A percentile compares a stretch with the other conserved stretches of the same genome.
Evolutionary conservation across 2,329 filamentous ascomycete species (phyloP).

Genomic region (Talaromyces sp.): DNA sequence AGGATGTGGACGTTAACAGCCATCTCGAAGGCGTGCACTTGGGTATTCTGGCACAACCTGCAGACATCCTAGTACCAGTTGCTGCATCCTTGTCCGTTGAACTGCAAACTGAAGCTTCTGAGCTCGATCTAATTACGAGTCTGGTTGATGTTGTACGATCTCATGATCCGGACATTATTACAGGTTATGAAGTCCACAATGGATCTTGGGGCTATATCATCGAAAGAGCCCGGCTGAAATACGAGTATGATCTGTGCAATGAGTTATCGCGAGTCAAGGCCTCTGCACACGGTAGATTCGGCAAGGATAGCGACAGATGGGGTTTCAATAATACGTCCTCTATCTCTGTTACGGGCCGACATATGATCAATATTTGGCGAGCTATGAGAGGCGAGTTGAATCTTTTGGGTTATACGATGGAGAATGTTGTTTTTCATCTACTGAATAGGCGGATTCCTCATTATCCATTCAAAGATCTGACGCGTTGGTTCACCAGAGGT

Average conservation of each 20-base stretch:
- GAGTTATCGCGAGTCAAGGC: slow-evolving; percentile 86
- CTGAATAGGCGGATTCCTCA: slow-evolving; percentile 85
- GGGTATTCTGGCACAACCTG: slow-evolving; percentile 71
- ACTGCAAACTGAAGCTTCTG: slow-evolving; percentile 70
- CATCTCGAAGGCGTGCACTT: slow-evolving; percentile 52
- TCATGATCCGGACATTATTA: slow-evolving; percentile 86
- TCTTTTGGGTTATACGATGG: slow-evolving; percentile 89
- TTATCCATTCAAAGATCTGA: slow-evolving; percentile 75
- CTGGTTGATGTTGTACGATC: slow-evolving; percentile 80
- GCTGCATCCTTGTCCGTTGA: slow-evolving; percentile 60
- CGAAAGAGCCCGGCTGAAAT: slow-evolving; percentile 79
- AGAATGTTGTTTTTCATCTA: slow-evolving; percentile 90
- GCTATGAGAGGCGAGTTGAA: slow-evolving; percentile 93
- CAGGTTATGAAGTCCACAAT: slow-evolving; percentile 91
- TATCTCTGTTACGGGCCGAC: slow-evolving; percentile 85
- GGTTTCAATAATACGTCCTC: slow-evolving; percentile 92
- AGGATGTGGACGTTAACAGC: slow-evolving; percentile 50
- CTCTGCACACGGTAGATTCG: slow-evolving; percentile 76
- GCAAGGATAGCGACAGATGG: slow-evolving; percentile 84
- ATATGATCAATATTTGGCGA: slow-evolving; percentile 96
- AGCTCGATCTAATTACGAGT: slow-evolving; percentile 80
- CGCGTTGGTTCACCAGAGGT: slow-evolving; percentile 72
- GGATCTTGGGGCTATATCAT: slow-evolving; percentile 94
- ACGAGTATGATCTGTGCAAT: slow-evolving; percentile 85
- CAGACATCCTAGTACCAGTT: slow-evolving; percentile 59